Evolutionary conservation across 495 filamentous ascomycete genomes (phyloP).

Genomic region (Margaritispora aquatica): DNA sequence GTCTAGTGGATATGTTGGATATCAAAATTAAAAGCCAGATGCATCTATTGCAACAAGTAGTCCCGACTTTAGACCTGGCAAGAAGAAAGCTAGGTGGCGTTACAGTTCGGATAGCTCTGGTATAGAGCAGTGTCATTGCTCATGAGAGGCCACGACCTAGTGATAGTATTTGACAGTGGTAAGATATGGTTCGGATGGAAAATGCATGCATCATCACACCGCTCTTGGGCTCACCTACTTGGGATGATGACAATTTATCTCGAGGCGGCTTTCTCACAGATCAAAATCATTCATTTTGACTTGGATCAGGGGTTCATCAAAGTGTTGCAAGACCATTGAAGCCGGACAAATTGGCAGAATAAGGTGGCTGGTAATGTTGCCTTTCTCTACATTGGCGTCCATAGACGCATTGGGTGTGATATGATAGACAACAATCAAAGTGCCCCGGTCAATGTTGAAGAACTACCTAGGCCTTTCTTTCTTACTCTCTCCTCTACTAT

Average conservation of each 20-base stretch:
- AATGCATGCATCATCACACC: constrained; percentile 18
- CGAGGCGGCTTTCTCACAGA: constrained; percentile 7
- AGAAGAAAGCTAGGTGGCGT: neutral
- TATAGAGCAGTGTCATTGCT: constrained; percentile 5
- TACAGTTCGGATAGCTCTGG: constrained; percentile 3
- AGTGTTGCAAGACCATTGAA: neutral
- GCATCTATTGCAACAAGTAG: neutral
- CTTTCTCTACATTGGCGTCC: constrained; percentile 9
- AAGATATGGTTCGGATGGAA: constrained; percentile 6
- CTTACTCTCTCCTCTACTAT: neutral
- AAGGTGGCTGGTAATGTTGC: constrained; percentile 12
- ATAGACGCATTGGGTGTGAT: constrained; percentile 11
- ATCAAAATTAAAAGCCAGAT: neutral
- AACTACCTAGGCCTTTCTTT: constrained; percentile 11
- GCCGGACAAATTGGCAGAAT: neutral
- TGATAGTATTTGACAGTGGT: constrained; percentile 12
- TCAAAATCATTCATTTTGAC: constrained; percentile 6
- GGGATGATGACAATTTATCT: constrained; percentile 9
- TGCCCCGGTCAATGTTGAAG: constrained; percentile 18
- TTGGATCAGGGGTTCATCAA: constrained; percentile 19
- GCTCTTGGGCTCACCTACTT: neutral
- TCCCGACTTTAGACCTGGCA: neutral
- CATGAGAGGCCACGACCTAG: constrained; percentile 5
- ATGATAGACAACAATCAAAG: constrained; percentile 9
- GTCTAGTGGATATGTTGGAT: constrained; percentile 3